These are phyloP conservation scores for Dissophora globulifera DNA, from an alignment of 192 early-diverging fungal species.

Conservation along the genomic window DNA sequence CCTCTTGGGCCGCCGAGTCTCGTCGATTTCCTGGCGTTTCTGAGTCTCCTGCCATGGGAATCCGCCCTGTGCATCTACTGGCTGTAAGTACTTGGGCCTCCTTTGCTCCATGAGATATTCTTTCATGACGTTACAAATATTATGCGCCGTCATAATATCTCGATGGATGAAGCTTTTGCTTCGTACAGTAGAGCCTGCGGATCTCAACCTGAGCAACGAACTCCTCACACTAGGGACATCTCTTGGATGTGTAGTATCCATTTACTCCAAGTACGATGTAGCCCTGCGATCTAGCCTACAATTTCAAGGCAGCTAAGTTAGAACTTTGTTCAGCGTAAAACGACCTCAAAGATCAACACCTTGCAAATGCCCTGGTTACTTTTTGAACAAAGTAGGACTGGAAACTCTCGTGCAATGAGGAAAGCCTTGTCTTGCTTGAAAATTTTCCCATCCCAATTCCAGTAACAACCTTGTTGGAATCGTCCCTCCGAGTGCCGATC, in stretches of 20 bases:
- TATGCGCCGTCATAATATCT: background rate
- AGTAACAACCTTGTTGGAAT: background rate
- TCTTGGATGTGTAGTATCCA: background rate
- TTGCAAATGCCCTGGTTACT: background rate
- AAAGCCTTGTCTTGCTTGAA: background rate
- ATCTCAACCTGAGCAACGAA: constrained; percentile 13
- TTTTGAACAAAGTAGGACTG: constrained; percentile 1
- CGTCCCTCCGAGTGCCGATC: no score
- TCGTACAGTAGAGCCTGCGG: constrained; percentile 1
- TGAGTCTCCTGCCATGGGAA: no score
- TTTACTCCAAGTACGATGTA: no score
- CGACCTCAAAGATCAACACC: no score
- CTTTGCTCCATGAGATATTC: no score
- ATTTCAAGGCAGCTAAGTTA: background rate
- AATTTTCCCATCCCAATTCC: background rate
- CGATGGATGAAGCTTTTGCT: constrained; percentile 5
- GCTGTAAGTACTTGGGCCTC: no score
- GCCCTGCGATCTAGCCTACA: no score
- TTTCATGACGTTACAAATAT: no score
- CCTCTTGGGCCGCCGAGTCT: no score
- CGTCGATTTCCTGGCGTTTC: no score
- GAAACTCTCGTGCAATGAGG: background rate
- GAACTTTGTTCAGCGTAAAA: no score
- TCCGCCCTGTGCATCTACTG: no score
- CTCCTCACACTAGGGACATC: constrained; percentile 6